Conservation (phyloP, 2,329 filamentous ascomycete species). For the Aspergillus melleus region DNA sequence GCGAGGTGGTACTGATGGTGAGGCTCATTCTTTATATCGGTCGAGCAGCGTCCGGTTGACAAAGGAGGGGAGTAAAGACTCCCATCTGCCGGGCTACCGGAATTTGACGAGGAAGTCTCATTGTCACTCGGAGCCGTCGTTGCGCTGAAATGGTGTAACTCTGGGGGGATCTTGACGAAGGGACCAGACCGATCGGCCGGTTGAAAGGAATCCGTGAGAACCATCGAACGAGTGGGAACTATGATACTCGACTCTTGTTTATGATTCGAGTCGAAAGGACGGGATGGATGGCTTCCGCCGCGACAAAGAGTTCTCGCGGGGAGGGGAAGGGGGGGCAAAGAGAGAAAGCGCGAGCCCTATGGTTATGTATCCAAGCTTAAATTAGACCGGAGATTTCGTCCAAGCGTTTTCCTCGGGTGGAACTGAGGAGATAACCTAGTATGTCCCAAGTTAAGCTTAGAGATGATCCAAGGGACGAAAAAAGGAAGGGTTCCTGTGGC, state of each 20-base stretch:
- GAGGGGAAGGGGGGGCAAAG: not conserved
- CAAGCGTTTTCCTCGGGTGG: not conserved
- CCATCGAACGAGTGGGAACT: conserved; percentile 22
- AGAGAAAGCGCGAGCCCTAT: not conserved
- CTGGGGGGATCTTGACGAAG: conserved; percentile 11
- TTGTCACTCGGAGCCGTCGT: conserved; percentile 19
- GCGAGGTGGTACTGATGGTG: conserved; percentile 8
- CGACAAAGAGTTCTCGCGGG: not conserved
- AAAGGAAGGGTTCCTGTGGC: too few relatives aligned
- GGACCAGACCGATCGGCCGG: conserved; percentile 28
- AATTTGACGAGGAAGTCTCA: conserved; percentile 14
- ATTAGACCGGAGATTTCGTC: not conserved
- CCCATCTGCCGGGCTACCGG: conserved; percentile 16
- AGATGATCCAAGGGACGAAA: not conserved
- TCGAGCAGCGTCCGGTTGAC: conserved; percentile 6
- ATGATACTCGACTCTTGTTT: not conserved
- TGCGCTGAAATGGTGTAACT: conserved; percentile 22
- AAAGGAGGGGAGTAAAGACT: conserved; percentile 8
- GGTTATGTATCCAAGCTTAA: not conserved
- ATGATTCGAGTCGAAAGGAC: not conserved
- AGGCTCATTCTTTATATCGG: conserved; percentile 13
- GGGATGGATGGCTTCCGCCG: not conserved
- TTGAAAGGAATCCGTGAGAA: conserved; percentile 20
- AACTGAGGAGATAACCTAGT: not conserved
- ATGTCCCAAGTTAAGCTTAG: not conserved